These are phyloP conservation scores for Diversispora eburnea DNA, from an alignment of 192 early-diverging fungal species.

Conservation along the genomic window DNA sequence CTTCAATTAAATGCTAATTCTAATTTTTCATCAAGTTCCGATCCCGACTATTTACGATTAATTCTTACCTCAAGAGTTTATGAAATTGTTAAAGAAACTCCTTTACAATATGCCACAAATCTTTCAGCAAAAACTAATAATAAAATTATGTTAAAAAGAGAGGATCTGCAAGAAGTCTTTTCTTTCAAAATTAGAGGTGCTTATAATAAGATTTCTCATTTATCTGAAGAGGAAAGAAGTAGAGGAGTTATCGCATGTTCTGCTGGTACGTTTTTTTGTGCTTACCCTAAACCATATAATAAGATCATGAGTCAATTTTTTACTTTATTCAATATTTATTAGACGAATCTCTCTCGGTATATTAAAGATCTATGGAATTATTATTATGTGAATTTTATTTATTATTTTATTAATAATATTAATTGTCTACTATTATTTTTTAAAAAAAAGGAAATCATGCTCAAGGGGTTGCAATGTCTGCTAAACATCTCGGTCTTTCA, in stretches of 20 bases:
- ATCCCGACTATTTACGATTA: conserved; percentile 87
- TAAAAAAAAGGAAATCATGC: conserved; percentile 88
- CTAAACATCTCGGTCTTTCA: conserved; percentile 85
- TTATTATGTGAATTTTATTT: too few relatives aligned
- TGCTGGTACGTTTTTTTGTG: conserved; percentile 54
- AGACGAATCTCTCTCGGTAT: neutral
- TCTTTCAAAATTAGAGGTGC: conserved; percentile 98
- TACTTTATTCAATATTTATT: too few relatives aligned
- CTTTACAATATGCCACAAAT: conserved; percentile 79
- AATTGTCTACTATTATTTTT: neutral
- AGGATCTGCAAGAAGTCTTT: conserved; percentile 96
- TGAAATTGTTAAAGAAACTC: conserved; percentile 89
- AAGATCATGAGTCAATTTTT: too few relatives aligned
- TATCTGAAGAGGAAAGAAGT: conserved; percentile 72
- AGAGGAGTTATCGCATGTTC: conserved; percentile 93
- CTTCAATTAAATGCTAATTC: too few relatives aligned
- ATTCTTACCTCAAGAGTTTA: conserved; percentile 95
- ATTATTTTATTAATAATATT: neutral
- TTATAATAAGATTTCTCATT: conserved; percentile 86
- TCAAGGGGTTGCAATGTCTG: conserved; percentile 92
- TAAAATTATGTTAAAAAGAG: conserved; percentile 84
- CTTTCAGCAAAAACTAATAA: conserved; percentile 69
- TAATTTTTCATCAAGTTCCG: too few relatives aligned
- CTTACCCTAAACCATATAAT: too few relatives aligned
- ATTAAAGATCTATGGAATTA: too few relatives aligned